Base-by-base conservation (phyloP, 495 filamentous ascomycete species). In the Penicillium samsonianum region DNA sequence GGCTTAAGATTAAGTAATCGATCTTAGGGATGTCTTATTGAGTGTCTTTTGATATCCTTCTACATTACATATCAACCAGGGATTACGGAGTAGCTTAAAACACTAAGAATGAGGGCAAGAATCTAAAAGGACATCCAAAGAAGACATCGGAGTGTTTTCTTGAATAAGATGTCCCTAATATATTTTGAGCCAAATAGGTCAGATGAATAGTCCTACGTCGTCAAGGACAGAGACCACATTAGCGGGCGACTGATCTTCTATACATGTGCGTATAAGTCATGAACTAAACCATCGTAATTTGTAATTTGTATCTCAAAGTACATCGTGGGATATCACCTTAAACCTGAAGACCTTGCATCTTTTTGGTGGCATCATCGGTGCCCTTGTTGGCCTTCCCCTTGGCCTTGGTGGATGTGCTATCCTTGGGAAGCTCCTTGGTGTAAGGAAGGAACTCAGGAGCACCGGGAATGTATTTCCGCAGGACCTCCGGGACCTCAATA, bases 401-500 rank as follows among this genome's bases (percentile, higher is more conserved):
- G 41, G 74, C 66, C 65, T 80, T 83, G 40, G 73, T 68, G 2
- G 84, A 88, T 20, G 88, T 90, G 22, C 81, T 80, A 46, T 88
- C 84, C 67, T 90, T 91, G 4, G 90, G 84, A 40, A 93, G 77
- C 65, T 92, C 91, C 72, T 89, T 91, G n/a, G 83, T 82, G 69
- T 87, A 98, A 7, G 88, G 87, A 37, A 98, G 81, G 76, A 96
- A 96, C 37, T 91, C 89, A 1, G 90, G 91, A 6, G 87, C 77
- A 5, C 92, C 94, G 2, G 92, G 93, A 25, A 98, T 89, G 68
- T 96, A 98, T 76, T 92, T 95, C 44, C 90, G 83, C 45, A 98
- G 80, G 37, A 88, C 86, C 75, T 93, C 87, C 1, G 95, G 94
- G 49, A 98, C 89, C 44, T 81, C 84, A 62, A 96, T 81, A 48